Evolutionary conservation across 2,329 filamentous ascomycete genomes (phyloP), one percentile per base, ranked within the genome.

Genomic region (Decorospora gaudefroyi): DNA sequence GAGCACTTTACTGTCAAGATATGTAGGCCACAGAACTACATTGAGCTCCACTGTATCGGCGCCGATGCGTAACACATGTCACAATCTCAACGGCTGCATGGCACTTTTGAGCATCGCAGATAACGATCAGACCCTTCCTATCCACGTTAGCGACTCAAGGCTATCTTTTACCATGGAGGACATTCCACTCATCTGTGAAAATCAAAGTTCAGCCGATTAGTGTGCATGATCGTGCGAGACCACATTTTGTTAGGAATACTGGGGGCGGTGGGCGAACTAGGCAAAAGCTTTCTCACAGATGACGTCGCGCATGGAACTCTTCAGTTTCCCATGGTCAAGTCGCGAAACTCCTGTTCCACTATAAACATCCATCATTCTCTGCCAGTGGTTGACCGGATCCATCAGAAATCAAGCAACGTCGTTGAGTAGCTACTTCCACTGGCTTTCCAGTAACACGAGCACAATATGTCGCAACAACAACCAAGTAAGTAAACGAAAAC

Each of bases 291-390:
- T 44, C 37, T 31, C 34, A 30, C 36, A 19, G 38, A 52, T 61
- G 54, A 61, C 54, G 51, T 59, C 47, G 39, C 37, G 17, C 36
- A 61, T 59, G 46, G 48, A 54, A 58, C 58, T 61, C 46, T 46
- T 48, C 25, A 50, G 38, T 53, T 59, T 49, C 38, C 47, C 49
- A 53, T 57, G 37, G 35, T 34, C 15, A 9, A 31, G 22, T 38
- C 12, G n/a, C 40, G 30, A 35, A 33, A 15, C 19, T 21, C 11
- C 36, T 17, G 23, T 40, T 38, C 28, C 32, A 27, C 32, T 35
- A 45, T 29, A n/a, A n/a, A n/a, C n/a, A n/a, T n/a, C n/a, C n/a
- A n/a, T n/a, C n/a, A n/a, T n/a, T n/a, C n/a, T n/a, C n/a, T n/a
- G n/a, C n/a, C n/a, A n/a, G n/a, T n/a, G n/a, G n/a, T n/a, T n/a